Evolutionary conservation across 1,284 basidiomycete genomes (phyloP).

Genomic region (Taiwanofungus camphoratus): DNA sequence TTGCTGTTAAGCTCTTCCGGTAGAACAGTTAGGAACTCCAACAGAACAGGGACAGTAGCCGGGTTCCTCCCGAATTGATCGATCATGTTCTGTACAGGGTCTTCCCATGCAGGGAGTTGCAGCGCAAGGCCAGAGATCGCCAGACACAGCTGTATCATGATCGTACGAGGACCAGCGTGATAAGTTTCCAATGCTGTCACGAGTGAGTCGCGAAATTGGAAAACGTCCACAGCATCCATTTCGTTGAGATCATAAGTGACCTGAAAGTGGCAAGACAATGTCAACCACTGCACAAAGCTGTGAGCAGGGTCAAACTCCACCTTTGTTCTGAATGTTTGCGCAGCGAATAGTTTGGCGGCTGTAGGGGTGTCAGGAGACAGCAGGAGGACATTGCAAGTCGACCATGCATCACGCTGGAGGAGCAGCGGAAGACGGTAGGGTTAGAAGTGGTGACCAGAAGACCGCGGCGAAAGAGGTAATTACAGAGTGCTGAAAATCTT

Average conservation of each 20-base stretch:
- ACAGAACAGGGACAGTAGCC: slow-evolving; percentile 73
- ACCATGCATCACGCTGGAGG: slow-evolving; percentile 89
- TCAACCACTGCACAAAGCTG: slow-evolving; percentile 3
- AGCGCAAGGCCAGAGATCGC: slow-evolving; percentile 89
- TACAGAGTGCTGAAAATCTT: slow-evolving; percentile 96
- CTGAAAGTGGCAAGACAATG: slow-evolving; percentile 36
- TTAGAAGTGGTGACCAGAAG: slow-evolving; percentile 55
- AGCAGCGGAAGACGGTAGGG: slow-evolving; percentile 35
- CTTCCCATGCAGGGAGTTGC: slow-evolving; percentile 87
- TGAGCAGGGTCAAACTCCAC: slow-evolving; percentile 38
- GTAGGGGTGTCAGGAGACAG: slow-evolving; percentile 74
- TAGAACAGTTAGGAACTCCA: slow-evolving; percentile 89
- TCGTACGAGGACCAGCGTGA: slow-evolving; percentile 74
- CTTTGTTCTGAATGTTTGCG: slow-evolving; percentile 95
- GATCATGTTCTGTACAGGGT: slow-evolving; percentile 80
- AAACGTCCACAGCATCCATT: slow-evolving; percentile 67
- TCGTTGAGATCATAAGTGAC: slow-evolving; percentile 95
- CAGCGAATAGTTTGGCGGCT: slow-evolving; percentile 89
- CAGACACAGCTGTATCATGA: slow-evolving; percentile 87
- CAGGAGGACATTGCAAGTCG: slow-evolving; percentile 88
- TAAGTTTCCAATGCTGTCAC: slow-evolving; percentile 70
- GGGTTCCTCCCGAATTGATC: slow-evolving; percentile 84
- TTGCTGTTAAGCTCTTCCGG: slow-evolving; percentile 90
- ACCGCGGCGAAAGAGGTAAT: slow-evolving; percentile 66
- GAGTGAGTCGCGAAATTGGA: slow-evolving; percentile 85